Conservation (phyloP, 179 eudicot species). For the Vitellaria paradoxa region DNA sequence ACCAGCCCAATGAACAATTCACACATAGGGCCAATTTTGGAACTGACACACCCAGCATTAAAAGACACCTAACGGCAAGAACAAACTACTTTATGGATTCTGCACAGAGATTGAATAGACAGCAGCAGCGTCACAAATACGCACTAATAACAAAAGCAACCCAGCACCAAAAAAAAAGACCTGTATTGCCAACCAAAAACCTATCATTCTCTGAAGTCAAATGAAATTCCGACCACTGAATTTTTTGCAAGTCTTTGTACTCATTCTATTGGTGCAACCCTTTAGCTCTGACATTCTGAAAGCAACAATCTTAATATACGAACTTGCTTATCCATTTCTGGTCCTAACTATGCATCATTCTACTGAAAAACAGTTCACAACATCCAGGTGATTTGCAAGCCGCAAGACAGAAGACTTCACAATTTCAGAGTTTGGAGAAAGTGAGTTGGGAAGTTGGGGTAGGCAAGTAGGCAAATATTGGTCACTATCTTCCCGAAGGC, state of each 20-base stretch:
- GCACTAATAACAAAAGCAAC: conserved; percentile 9
- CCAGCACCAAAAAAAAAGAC: neutral
- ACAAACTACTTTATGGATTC: neutral
- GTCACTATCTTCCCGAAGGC: conserved; percentile 48
- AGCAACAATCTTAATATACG: conserved; percentile 13
- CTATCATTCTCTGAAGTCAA: too few relatives aligned
- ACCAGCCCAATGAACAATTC: neutral
- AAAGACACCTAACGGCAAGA: neutral
- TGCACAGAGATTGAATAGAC: neutral
- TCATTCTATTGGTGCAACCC: conserved; percentile 3
- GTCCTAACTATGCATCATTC: conserved; percentile 13
- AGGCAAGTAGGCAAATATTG: conserved; percentile 66
- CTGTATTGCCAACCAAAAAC: too few relatives aligned
- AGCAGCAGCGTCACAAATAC: neutral
- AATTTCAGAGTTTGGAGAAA: conserved; percentile 64
- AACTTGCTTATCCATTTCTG: neutral
- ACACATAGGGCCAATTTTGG: neutral
- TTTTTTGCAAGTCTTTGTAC: neutral
- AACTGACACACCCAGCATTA: neutral
- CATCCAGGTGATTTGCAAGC: conserved; percentile 73
- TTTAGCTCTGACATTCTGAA: too few relatives aligned
- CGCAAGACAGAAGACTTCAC: conserved; percentile 55
- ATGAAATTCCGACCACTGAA: neutral
- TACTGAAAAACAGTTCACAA: conserved; percentile 52
- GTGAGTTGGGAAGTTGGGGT: conserved; percentile 70